phyloP scores from a whole-genome alignment of 495 filamentous ascomycete species.

The Amphirosellinia nigrospora region DNA sequence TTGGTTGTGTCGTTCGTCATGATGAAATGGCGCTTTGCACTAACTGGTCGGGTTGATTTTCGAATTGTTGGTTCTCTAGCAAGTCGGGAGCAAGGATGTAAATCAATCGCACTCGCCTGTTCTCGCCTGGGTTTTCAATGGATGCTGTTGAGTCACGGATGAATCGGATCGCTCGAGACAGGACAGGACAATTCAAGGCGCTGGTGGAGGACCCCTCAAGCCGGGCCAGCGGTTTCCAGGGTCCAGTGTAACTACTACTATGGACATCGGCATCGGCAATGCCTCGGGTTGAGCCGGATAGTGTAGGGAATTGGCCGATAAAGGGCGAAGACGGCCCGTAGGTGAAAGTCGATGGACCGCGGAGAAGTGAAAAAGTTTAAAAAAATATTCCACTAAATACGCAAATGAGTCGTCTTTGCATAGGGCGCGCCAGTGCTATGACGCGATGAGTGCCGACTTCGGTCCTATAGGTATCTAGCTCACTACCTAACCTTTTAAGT shows the following conservation, averaged over 20 bases:
- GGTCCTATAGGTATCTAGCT: background rate
- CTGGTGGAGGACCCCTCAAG: background rate
- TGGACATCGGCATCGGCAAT: background rate
- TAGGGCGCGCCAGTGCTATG: slow-evolving; percentile 2
- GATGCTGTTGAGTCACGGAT: slow-evolving; percentile 14
- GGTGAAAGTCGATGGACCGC: background rate
- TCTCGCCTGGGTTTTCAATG: background rate
- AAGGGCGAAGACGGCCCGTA: slow-evolving; percentile 16
- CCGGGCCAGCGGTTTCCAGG: background rate
- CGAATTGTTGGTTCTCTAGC: background rate
- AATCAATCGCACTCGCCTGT: slow-evolving; percentile 4
- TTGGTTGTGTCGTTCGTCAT: slow-evolving; percentile 38
- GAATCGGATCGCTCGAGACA: too few relatives aligned
- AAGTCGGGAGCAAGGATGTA: background rate
- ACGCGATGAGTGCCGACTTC: slow-evolving; percentile 15
- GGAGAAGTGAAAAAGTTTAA: background rate
- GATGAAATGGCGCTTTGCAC: background rate
- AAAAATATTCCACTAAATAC: background rate
- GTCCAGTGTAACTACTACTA: background rate
- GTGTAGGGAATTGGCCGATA: background rate
- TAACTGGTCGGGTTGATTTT: background rate
- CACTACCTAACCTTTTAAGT: background rate
- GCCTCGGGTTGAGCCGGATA: slow-evolving; percentile 8
- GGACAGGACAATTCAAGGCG: background rate
- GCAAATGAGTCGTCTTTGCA: background rate